Base-by-base conservation (phyloP, 805 yeast species). In the Lachancea dasiensis region DNA sequence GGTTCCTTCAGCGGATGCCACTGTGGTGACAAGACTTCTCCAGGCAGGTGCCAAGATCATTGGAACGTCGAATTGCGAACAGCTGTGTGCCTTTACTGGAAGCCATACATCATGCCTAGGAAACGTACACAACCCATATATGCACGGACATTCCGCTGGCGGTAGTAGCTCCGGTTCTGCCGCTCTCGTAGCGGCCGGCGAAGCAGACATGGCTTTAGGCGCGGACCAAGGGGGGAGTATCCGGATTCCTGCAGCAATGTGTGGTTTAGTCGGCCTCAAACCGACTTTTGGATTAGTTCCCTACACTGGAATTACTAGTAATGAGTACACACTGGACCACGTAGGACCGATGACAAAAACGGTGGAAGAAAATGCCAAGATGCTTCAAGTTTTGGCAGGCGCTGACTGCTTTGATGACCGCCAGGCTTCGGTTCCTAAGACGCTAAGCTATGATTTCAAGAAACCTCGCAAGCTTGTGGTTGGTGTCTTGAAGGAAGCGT, bases 141-240 rank as follows among this genome's bases (percentile, higher is more conserved):
- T 56, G 23, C 45, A 38, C 43, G 64, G 51, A 46, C 54, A 47
- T 22, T 60, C 64, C 8, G 56, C 66, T 3, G 77, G 80, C 6
- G 80, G 79, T 4, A 68, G 75, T 8, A 69, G 75, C 19, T 74
- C 77, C 5, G 80, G 79, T 1, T 68, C 72, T 24, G 76, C 74
- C 1, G 75, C 75, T 1, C 59, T 70, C 3, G 73, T 74, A n/a
- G 72, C 76, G 4, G 66, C 66, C 1, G 67, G 64, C 1, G 47
- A 65, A 31, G 70, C 67, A n/a, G 69, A 65, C 34, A 63, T 72
- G 45, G 50, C 67, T 14, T 49, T 71, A 34, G 74, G 74, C 0
- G 67, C 74, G 4, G 74, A 69, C 40, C 69, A 75, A 6, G 77
- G 76, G 2, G 76, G 77, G 2, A 66, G 72, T 5, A 69, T 72